Evolutionary conservation across 495 filamentous ascomycete species (phyloP).

Genomic region (Umbilicaria muhlenbergii): DNA sequence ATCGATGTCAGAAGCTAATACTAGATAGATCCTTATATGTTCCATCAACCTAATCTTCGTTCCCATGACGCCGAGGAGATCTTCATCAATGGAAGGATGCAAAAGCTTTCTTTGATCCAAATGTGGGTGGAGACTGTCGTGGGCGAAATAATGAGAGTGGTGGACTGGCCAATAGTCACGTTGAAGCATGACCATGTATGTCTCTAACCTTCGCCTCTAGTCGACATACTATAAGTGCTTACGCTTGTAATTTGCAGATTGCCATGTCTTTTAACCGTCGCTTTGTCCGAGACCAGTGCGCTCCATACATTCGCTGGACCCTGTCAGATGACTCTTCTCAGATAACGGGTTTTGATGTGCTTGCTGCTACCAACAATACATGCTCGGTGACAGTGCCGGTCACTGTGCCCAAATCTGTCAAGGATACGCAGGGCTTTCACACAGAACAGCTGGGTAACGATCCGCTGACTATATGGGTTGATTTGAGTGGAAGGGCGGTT

Average conservation of each 20-base stretch:
- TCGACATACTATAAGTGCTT: neutral
- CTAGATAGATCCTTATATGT: conserved; percentile 20
- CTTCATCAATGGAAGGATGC: conserved; percentile 34
- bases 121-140: conserved; percentile 45
- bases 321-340: conserved; percentile 17
- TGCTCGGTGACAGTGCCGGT: conserved; percentile 39
- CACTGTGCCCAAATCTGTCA: conserved; percentile 30
- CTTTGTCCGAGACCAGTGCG: conserved; percentile 37
- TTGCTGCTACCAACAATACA: conserved; percentile 28
- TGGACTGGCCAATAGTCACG: conserved; percentile 40
- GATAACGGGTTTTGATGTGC: conserved; percentile 37
- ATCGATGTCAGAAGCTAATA: too few species aligned
- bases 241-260: conserved; percentile 19
- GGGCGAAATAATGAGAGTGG: conserved; percentile 40
- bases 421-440: conserved; percentile 23
- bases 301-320: conserved; percentile 31
- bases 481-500: conserved; percentile 34
- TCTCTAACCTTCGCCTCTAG: neutral
- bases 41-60: conserved; percentile 45
- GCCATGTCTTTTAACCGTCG: conserved; percentile 33
- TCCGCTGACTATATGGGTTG: conserved; percentile 43
- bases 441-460: conserved; percentile 42
- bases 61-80: conserved; percentile 28
- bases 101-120: conserved; percentile 38
- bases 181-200: conserved; percentile 36